phyloP scores from a whole-genome alignment of 2,329 filamentous ascomycete genomes.

The Fusarium sp. region DNA sequence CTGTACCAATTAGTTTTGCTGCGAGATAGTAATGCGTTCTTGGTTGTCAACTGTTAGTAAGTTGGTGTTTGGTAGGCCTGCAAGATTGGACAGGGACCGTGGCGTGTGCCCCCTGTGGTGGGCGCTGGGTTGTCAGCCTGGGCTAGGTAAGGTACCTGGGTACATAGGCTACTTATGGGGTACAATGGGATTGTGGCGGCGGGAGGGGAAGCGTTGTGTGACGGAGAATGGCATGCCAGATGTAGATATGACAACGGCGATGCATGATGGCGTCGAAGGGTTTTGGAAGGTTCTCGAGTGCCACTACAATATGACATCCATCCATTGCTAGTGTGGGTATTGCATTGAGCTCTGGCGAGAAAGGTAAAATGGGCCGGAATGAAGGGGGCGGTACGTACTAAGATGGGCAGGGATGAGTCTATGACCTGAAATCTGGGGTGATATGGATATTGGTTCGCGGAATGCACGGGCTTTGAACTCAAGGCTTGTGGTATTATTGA shows the following conservation, averaged over 20 bases:
- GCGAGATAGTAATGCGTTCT: neutral
- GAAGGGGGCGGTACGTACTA: slow-evolving; percentile 14
- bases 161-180: neutral
- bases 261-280: slow-evolving; percentile 32
- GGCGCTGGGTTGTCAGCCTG: neutral
- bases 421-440: slow-evolving; percentile 20
- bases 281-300: slow-evolving; percentile 1
- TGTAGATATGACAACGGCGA: slow-evolving; percentile 17
- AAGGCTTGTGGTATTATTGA: neutral
- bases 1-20: neutral
- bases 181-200: slow-evolving; percentile 18
- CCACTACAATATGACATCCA: neutral
- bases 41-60: neutral
- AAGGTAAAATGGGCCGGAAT: slow-evolving; percentile 24
- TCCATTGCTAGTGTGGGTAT: neutral
- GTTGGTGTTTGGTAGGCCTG: neutral
- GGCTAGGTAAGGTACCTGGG: neutral
- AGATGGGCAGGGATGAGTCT: slow-evolving; percentile 15
- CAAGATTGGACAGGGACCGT: neutral
- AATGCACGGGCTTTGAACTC: neutral
- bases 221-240: slow-evolving; percentile 9
- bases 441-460: neutral
- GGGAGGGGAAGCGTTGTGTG: slow-evolving; percentile 4
- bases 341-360: neutral
- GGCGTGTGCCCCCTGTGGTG: neutral